Base-by-base conservation (phyloP, 495 filamentous ascomycete genomes). In the Podospora tetraspora region DNA sequence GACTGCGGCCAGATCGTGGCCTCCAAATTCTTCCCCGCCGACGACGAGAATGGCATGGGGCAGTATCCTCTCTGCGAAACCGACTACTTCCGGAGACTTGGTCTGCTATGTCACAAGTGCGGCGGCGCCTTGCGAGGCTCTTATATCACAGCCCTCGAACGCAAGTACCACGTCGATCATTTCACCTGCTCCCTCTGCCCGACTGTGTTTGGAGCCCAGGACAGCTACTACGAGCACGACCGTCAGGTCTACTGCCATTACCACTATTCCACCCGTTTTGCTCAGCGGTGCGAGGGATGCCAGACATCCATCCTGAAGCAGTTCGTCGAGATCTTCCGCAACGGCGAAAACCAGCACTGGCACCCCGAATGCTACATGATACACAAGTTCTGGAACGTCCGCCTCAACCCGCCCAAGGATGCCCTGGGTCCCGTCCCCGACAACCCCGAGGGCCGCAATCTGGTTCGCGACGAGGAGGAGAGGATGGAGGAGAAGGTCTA, bases 311-410 rank as follows among this genome's bases (percentile, higher is more conserved):
- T 99, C 66, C 83, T 99, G 23, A 99, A 99, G 79, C 96, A 99
- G 75, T 99, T 99, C 74, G 96, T 99, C 27, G 95, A 99, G 78
- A 97, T 99, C 68, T 98, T 93, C 79, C 88, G 96, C 62, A 97
- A 98, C 77, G 94, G 95, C 0, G 89, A 96, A 75, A 97, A 98
- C 75, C 96, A 99, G 76, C 96, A 99, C 73, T 99, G 96, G 96
- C 96, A 99, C 75, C 96, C 96, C 3, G 96, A 99, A 77, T 99
- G 96, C 79, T 99, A 99, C 77, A 99, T 98, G 95, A 99, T 99
- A 58, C 96, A 99, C 79, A 99, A 99, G 76, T 99, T 98, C 80
- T 99, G 96, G 96, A 99, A 97, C 76, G 96, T 99, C 56, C 88
- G 94, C 25, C 84, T 99, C 16, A 82, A 81, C 13, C 79, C 81